phyloP scores from a whole-genome alignment of 2,329 filamentous ascomycete genomes.

The Trichoderma simmonsii region DNA sequence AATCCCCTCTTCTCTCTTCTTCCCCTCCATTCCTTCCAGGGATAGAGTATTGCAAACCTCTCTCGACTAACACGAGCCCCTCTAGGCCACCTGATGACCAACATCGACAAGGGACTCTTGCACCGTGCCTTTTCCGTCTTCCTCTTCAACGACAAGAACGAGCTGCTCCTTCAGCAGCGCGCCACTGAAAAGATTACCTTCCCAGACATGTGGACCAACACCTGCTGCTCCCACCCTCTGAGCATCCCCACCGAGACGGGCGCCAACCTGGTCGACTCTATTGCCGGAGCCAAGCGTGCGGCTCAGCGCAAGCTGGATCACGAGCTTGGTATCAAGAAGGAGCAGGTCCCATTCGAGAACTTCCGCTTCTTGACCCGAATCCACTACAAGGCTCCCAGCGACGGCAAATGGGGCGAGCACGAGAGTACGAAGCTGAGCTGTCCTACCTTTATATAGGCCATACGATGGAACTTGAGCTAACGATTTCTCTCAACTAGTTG shows the following conservation, averaged over 20 bases:
- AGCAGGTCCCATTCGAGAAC: slow-evolving; percentile 85
- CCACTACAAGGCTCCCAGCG: slow-evolving; percentile 95
- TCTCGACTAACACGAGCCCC: not conserved
- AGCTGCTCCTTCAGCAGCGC: slow-evolving; percentile 90
- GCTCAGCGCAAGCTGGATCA: slow-evolving; percentile 92
- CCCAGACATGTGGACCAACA: slow-evolving; percentile 99
- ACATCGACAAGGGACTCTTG: slow-evolving; percentile 92
- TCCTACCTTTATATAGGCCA: too few species aligned
- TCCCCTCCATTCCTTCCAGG: not conserved
- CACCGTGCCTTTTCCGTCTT: slow-evolving; percentile 98
- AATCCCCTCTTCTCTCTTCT: not conserved
- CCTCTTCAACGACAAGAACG: slow-evolving; percentile 91
- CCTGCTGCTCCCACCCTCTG: slow-evolving; percentile 96
- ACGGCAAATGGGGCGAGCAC: slow-evolving; percentile 98
- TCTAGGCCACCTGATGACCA: slow-evolving; percentile 94
- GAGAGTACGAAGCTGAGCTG: slow-evolving; percentile 65
- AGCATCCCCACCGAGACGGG: slow-evolving; percentile 91
- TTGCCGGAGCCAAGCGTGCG: slow-evolving; percentile 84
- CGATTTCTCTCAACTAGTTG: slow-evolving; percentile 50
- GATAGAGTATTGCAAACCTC: not conserved
- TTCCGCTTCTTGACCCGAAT: slow-evolving; percentile 95
- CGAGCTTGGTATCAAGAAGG: slow-evolving; percentile 85
- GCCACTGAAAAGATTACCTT: slow-evolving; percentile 98
- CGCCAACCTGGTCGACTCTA: slow-evolving; percentile 70
- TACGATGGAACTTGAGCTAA: not conserved